A percentile compares a stretch with the other conserved stretches of the same genome.
These are phyloP conservation scores for Ammopiptanthus mongolicus DNA, from an alignment of 306 rosid species.

Conservation along the genomic window DNA sequence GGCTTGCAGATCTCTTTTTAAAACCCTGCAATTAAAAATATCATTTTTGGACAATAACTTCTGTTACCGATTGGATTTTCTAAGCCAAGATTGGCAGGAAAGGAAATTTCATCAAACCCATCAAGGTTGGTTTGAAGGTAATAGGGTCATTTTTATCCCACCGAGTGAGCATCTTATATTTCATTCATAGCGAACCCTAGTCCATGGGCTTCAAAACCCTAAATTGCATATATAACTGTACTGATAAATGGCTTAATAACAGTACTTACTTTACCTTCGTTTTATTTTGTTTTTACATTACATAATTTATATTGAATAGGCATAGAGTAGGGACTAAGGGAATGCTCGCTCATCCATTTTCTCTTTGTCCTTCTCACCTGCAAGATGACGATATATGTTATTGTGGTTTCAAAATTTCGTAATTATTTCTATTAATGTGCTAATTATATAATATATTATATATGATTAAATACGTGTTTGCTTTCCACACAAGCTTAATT, in stretches of 20 bases:
- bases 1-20: too few species aligned
- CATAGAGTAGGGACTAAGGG: conserved; percentile 5
- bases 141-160: not conserved
- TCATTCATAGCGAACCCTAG: conserved; percentile 37
- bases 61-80: not conserved
- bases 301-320: conserved; percentile 2
- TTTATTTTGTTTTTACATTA: not conserved
- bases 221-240: conserved; percentile 9
- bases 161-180: not conserved
- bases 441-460: not conserved
- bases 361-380: conserved; percentile 21
- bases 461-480: not conserved
- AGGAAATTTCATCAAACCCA: conserved; percentile 7
- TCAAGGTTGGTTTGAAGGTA: not conserved
- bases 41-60: not conserved
- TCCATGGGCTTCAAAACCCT: conserved; percentile 32
- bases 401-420: conserved; percentile 15
- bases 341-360: conserved; percentile 11
- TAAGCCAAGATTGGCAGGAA: not conserved
- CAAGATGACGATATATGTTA: conserved; percentile 30
- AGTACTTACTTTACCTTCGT: not conserved
- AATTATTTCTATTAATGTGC: conserved; percentile 6
- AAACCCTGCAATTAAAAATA: not conserved
- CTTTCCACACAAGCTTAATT: conserved; percentile 25
- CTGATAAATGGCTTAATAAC: not conserved